Base-by-base conservation (phyloP, 164 flowering plant genomes). In the Platanus orientalis region DNA sequence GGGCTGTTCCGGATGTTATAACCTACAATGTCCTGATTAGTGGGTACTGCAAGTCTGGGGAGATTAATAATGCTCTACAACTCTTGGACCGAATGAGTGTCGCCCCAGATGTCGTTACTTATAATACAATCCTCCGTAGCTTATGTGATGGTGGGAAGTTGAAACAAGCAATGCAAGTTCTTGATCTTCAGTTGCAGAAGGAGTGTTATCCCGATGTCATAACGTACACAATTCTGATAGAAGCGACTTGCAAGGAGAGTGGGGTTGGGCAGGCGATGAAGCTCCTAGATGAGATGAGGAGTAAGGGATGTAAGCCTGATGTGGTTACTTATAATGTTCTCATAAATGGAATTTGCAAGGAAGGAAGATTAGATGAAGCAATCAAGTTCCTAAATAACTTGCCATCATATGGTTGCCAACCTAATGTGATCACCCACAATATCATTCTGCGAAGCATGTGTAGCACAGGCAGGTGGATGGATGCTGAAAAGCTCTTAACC, bases 211-310 rank as follows among this genome's bases (percentile, higher is more conserved):
- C 97, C 16, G 92, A 89, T 71, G 96, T 87, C 25, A 74, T 87
- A 6, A 89, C 97, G 0, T 92, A 92, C 57, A 89, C 97, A 2
- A 87, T 92, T 63, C 69, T 92, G 83, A 85, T 92, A n/a, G 92
- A 92, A 78, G 97, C 92, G 0, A 84, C 90, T 36, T 89, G 94
- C 69, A 82, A 76, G 67, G 92, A 81, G 66, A 77, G 80, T 65
- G 97, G 97, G 17, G 94, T 92, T 62, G 84, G 69, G 21, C 83
- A 89, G 64, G 97, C 89, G 20, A 84, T 87, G 96, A 86, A 87
- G 82, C 84, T 92, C 34, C 60, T 92, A 54, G 94, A 92, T 80
- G 96, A 92, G 73, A 92, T 92, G 96, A 82, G 81, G 74, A 80
- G 55, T 61, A 85, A 76, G 70, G 96, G 96, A 10, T 87, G 96